Base-by-base conservation (phyloP, 2,329 filamentous ascomycete genomes). In the Stromatinia cepivora region DNA sequence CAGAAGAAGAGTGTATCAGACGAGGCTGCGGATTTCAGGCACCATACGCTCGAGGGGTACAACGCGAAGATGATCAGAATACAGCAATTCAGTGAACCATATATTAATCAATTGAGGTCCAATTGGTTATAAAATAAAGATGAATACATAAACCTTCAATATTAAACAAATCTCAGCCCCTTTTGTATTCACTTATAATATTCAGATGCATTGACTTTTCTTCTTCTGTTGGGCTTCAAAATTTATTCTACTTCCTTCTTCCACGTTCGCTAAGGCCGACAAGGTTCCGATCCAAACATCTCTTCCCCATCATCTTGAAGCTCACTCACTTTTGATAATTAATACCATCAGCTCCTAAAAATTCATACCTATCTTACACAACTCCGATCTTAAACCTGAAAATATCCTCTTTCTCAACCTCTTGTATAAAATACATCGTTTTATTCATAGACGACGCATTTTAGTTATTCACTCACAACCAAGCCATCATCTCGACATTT, bases 201-300 rank as follows among this genome's bases (percentile, higher is more conserved):
- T 39, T 57, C 36, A 22, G 34, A 62, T 39, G 45, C 20, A 31
- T 39, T 63, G 61, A 52, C 15, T 10, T 8, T 20, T 11, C 31
- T 62, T 39, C 45, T 62, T 36, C 31, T 39, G 15, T 39, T 63
- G n/a, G 31, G 46, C 22, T 1, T 36, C 48, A 25, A 45, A 50
- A 58, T 22, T 61, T 36, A 39, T 68, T 68, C 66, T 52, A 68
- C 59, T 64, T 46, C 48, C 57, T 68, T 68, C 66, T 68, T 45
- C 58, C 57, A 68, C 53, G 58, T 68, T 68, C 66, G 66, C 66
- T 68, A 68, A 68, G 66, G 66, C 57, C 39, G 66, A 68, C 66
- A 68, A 68, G 57, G 66, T 63, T 67, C 34, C 25, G 54, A 62
- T 54, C 46, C 46, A 68, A 63, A 54, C 59, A 68, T 56, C 25